Conservation (phyloP, 2,329 filamentous ascomycete genomes). For the Onygena corvina region DNA sequence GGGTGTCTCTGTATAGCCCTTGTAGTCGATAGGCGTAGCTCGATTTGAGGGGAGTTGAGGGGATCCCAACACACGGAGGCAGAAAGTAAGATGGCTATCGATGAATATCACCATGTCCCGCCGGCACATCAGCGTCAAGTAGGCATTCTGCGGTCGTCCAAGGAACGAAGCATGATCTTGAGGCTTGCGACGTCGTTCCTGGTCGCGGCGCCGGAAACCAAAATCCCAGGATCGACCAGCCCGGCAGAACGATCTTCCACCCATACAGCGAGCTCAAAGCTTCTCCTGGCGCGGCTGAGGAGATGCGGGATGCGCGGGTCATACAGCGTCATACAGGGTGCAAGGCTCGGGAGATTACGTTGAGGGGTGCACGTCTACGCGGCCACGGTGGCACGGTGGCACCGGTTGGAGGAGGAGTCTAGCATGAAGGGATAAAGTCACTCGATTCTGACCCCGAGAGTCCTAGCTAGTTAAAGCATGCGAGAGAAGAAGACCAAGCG, state of each 20-base stretch:
- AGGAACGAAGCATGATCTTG: not conserved
- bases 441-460: too few relatives aligned
- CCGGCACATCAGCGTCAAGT: not conserved
- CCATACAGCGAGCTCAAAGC: too few relatives aligned
- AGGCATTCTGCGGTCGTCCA: not conserved
- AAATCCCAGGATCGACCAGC: not conserved
- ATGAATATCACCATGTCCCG: not conserved
- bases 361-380: too few relatives aligned
- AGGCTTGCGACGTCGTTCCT: not conserved
- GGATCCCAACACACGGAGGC: not conserved
- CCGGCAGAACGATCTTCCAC: conserved; percentile 1
- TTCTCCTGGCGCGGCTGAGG: conserved; percentile 6
- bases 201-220: not conserved
- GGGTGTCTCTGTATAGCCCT: not conserved
- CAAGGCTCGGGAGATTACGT: too few relatives aligned
- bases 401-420: too few relatives aligned
- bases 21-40: too few relatives aligned
- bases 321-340: not conserved
- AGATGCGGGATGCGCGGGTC: not conserved
- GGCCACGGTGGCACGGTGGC: too few relatives aligned
- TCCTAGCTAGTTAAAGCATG: not conserved
- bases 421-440: too few relatives aligned
- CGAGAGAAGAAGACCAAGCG: not conserved
- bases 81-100: not conserved
- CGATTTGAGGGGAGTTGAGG: not conserved